Base-by-base conservation (phyloP, 2,329 filamentous ascomycete genomes). In the Trichoderma sp. region DNA sequence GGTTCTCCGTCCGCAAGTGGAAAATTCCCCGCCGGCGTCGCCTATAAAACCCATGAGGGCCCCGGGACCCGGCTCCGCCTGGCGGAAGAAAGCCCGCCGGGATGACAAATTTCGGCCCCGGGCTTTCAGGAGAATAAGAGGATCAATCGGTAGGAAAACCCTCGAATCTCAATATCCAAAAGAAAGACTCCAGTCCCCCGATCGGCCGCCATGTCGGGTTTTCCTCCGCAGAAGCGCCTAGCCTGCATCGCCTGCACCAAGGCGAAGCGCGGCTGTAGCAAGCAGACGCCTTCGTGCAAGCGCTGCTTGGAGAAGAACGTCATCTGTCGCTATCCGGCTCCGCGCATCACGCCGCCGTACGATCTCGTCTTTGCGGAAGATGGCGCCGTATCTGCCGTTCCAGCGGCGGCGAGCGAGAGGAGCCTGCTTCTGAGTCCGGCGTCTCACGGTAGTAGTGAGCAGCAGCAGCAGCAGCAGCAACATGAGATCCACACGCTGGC, bases 211-310 rank as follows among this genome's bases (percentile, higher is more conserved):
- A 67, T 67, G 64, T 52, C 64, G 64, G 55, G 58, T 67, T 37
- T 43, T 56, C 40, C 52, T 31, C 64, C 53, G 64, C 64, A 47
- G 21, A 58, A 47, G 40, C 64, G 64, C 21, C 35, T 58, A 16
- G 64, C 64, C 16, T 67, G 64, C 21, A 33, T 67, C 16, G 40
- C 64, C n/a, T 67, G 64, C 53, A 67, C 64, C 11, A 58, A 58
- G 19, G 64, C 64, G 1, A 67, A 67, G 55, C 64, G 64, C 64
- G 58, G 37, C 37, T 67, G 64, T 16, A 67, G 64, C 64, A 67
- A 67, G 40, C 64, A 67, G 40, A 59, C 64, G 40, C 64, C 64
- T 2, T 58, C 64, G 11, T 67, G 64, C 43, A 40, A 6, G 40
- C 64, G 64, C 64, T 67, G 64, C 19, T 4, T 19, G 8, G 55